Evolutionary conservation across 805 yeast genomes (phyloP).

Genomic region (Metschnikowia baotianmanensis): DNA sequence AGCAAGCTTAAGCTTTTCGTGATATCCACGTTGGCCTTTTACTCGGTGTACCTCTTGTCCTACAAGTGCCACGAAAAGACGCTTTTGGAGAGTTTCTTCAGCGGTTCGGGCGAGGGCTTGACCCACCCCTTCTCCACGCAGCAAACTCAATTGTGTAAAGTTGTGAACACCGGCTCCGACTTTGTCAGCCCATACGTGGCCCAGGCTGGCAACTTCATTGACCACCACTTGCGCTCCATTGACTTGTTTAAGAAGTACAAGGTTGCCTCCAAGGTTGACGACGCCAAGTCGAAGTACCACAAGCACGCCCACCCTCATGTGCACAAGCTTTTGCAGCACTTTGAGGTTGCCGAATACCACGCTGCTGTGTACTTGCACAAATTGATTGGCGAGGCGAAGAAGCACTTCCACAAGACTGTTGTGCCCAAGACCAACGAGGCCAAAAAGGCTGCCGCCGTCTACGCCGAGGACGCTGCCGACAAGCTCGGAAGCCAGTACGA

Average conservation of each 20-base stretch:
- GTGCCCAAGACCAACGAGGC: conserved; percentile 18
- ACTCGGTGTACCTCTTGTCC: conserved; percentile 36
- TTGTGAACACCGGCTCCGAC: conserved; percentile 28
- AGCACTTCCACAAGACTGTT: conserved; percentile 22
- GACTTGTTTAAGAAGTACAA: conserved; percentile 33
- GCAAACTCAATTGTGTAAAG: conserved; percentile 36
- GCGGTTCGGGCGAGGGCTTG: conserved; percentile 26
- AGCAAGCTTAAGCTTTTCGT: conserved; percentile 23
- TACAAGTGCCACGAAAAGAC: conserved; percentile 39
- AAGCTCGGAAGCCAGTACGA: conserved; percentile 10
- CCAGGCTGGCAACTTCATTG: conserved; percentile 29
- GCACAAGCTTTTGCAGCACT: conserved; percentile 29
- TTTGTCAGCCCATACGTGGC: conserved; percentile 32
- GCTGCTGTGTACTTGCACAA: conserved; percentile 27
- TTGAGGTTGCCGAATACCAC: conserved; percentile 35
- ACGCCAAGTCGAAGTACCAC: conserved; percentile 23
- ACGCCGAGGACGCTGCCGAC: conserved; percentile 7
- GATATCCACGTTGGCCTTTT: conserved; percentile 28
- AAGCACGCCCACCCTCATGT: conserved; percentile 31
- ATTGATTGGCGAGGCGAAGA: conserved; percentile 15
- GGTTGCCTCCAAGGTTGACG: conserved; percentile 27
- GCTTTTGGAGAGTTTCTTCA: conserved; percentile 24
- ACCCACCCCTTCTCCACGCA: conserved; percentile 39
- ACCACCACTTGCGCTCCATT: conserved; percentile 37
- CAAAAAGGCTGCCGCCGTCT: conserved; percentile 10